Evolutionary conservation across 2,329 filamentous ascomycete genomes (phyloP).

Genomic region (Cryphonectria japonica): DNA sequence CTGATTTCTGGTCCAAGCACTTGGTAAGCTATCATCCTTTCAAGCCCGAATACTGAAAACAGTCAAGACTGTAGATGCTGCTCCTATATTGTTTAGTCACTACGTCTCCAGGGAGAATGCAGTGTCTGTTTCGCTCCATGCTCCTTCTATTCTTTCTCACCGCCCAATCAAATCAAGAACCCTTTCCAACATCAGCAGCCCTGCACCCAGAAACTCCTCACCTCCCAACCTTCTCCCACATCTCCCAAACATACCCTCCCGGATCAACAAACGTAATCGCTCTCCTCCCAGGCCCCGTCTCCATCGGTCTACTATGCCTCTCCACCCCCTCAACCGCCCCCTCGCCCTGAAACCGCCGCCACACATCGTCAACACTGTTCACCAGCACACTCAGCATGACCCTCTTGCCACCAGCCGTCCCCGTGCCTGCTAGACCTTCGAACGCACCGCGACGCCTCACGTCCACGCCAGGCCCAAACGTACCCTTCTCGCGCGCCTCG

Average conservation of each 20-base stretch:
- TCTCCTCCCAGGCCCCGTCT: background rate
- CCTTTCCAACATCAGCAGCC: background rate
- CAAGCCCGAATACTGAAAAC: too few relatives aligned
- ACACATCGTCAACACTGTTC: slow-evolving; percentile 9
- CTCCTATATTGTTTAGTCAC: background rate
- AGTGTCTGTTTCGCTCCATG: too few relatives aligned
- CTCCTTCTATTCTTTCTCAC: background rate
- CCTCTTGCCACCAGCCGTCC: background rate
- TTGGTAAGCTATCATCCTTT: too few relatives aligned
- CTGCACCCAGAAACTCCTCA: background rate
- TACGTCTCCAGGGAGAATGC: too few relatives aligned
- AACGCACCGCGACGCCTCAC: background rate
- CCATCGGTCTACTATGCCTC: background rate
- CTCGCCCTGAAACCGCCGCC: background rate
- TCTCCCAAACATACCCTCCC: slow-evolving; percentile 17
- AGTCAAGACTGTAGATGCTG: too few relatives aligned
- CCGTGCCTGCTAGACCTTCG: background rate
- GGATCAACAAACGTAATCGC: slow-evolving; percentile 17
- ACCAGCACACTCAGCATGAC: slow-evolving; percentile 20
- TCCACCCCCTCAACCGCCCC: background rate
- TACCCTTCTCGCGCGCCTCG: background rate
- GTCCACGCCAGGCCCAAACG: background rate
- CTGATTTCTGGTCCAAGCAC: too few relatives aligned
- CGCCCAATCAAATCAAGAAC: background rate
- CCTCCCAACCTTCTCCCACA: background rate